These are phyloP conservation scores for Yamadazyma triangularis DNA, from an alignment of 1,139 yeast species.

Conservation along the genomic window DNA sequence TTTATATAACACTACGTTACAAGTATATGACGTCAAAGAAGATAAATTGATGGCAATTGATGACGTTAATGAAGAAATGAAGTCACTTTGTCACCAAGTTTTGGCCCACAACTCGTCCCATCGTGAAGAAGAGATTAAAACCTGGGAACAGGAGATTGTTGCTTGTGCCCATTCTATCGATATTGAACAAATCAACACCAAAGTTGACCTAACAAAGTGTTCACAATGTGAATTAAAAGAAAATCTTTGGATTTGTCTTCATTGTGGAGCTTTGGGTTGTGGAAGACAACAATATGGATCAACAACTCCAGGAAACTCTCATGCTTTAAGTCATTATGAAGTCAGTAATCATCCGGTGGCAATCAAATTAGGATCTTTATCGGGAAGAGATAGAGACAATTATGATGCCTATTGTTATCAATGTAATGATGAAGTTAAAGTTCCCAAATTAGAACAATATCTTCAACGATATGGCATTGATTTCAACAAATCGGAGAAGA, in stretches of 20 bases:
- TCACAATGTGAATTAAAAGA: constrained; percentile 55
- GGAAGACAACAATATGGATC: constrained; percentile 88
- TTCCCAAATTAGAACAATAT: constrained; percentile 51
- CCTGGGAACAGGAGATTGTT: constrained; percentile 87
- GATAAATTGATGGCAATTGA: constrained; percentile 7
- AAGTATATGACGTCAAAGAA: constrained; percentile 34
- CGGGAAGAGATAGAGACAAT: constrained; percentile 47
- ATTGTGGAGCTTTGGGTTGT: constrained; percentile 89
- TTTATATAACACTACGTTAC: constrained; percentile 46
- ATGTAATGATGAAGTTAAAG: constrained; percentile 85
- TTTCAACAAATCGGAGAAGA: constrained; percentile 49
- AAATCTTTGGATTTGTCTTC: constrained; percentile 85
- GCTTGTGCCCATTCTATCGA: constrained; percentile 74
- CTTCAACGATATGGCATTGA: constrained; percentile 68
- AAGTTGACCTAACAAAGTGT: constrained; percentile 46
- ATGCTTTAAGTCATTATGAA: constrained; percentile 71
- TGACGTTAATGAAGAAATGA: constrained; percentile 19
- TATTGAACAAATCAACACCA: constrained; percentile 34
- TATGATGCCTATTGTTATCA: constrained; percentile 84
- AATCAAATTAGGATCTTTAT: constrained; percentile 83
- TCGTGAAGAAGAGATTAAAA: constrained; percentile 67
- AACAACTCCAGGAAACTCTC: constrained; percentile 87
- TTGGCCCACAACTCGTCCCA: constrained; percentile 62
- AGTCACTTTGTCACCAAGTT: constrained; percentile 42
- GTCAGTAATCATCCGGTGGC: constrained; percentile 69